These are phyloP conservation scores for Irpex sp. DNA, from an alignment of 1,284 basidiomycete species.

Conservation along the genomic window DNA sequence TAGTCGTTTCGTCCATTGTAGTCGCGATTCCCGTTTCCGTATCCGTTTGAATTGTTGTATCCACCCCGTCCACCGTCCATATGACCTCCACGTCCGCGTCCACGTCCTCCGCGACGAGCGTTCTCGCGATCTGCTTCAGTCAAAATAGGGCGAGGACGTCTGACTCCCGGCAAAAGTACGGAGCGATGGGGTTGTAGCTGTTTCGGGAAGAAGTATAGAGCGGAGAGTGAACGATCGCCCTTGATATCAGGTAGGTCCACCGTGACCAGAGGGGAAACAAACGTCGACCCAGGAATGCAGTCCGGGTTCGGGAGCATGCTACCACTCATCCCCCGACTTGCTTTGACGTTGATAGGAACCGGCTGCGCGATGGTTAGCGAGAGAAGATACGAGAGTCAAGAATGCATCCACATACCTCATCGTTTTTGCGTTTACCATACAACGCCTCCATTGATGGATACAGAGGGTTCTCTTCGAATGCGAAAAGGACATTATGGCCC, in stretches of 20 bases:
- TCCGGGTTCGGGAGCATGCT: conserved; percentile 80
- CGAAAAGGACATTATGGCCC: conserved; percentile 85
- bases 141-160: conserved; percentile 59
- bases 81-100: conserved; percentile 30
- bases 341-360: conserved; percentile 61
- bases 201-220: conserved; percentile 86
- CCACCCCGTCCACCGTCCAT: conserved; percentile 11
- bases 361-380: conserved; percentile 40
- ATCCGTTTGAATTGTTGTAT: conserved; percentile 8
- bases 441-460: conserved; percentile 86
- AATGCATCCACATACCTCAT: conserved; percentile 61
- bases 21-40: conserved; percentile 16
- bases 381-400: conserved; percentile 6
- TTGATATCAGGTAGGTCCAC: conserved; percentile 74
- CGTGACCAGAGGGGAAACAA: conserved; percentile 69
- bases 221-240: conserved; percentile 86
- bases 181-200: conserved; percentile 87
- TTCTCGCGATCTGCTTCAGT: conserved; percentile 74
- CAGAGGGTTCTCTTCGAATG: conserved; percentile 81
- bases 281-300: conserved; percentile 90
- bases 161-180: conserved; percentile 76
- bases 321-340: conserved; percentile 82
- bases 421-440: conserved; percentile 84
- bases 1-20: conserved; percentile 17
- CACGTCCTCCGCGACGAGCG: conserved; percentile 42